Conservation (phyloP, 169 alveolate genomes). For the Sarcocystis neurona region DNA sequence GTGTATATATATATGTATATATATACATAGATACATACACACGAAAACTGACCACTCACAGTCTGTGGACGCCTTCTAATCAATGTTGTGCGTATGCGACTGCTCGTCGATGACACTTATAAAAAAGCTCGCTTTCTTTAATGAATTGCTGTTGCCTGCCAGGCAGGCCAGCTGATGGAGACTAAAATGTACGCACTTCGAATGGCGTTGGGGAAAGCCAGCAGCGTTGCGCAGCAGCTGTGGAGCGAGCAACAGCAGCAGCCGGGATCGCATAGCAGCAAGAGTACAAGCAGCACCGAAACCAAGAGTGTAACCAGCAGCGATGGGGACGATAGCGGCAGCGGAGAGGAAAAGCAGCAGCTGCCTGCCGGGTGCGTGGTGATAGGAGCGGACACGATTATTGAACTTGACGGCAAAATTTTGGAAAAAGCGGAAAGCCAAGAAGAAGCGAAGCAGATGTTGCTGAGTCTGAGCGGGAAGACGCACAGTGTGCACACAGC, state of each 20-base stretch:
- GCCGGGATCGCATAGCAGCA: background rate
- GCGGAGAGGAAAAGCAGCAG: background rate
- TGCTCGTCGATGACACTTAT: too few relatives aligned
- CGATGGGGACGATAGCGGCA: background rate
- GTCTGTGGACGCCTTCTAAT: too few relatives aligned
- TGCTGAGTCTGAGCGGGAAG: slow-evolving; percentile 18
- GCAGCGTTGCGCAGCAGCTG: slow-evolving; percentile 1
- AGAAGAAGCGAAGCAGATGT: slow-evolving; percentile 24
- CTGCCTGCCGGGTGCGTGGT: slow-evolving; percentile 36
- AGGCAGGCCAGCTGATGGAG: too few relatives aligned
- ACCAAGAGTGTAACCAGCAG: background rate
- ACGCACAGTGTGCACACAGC: slow-evolving; percentile 51
- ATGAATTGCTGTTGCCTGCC: too few relatives aligned
- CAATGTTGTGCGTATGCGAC: too few relatives aligned
- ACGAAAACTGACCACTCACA: too few relatives aligned
- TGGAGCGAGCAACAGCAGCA: background rate
- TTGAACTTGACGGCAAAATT: slow-evolving; percentile 38
- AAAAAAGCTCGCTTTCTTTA: too few relatives aligned
- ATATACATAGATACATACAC: too few relatives aligned
- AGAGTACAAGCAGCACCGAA: background rate
- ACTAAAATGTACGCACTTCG: slow-evolving; percentile 1
- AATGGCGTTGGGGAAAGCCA: slow-evolving; percentile 11
- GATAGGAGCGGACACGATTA: slow-evolving; percentile 42
- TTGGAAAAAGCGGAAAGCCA: slow-evolving; percentile 30
- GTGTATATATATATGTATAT: too few relatives aligned